Base-by-base conservation (phyloP, 2,329 filamentous ascomycete species). In the Neonectria punicea region DNA sequence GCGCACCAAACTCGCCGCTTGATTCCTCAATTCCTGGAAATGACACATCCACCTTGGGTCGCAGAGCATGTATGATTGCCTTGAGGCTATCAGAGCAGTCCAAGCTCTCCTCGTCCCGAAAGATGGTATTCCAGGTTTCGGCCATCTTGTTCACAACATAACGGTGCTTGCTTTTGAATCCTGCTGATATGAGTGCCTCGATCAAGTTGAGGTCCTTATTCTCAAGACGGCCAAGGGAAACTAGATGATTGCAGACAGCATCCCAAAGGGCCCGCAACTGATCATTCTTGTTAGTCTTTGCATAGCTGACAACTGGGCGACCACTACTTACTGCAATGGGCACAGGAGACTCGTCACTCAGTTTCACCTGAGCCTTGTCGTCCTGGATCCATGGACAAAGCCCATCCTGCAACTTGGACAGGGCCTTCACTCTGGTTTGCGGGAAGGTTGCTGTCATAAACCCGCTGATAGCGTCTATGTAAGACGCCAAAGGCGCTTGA, bases 41-140 rank as follows among this genome's bases (percentile, higher is more conserved):
- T 11, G 80, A 69, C 46, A 86, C 75, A 49, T 86, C 83, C 11
- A 84, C 78, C 57, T 87, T 82, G 1, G 85, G 79, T n/a, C 85
- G 84, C 13, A 94, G 78, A 16, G 85, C 86, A 28, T 86, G 81
- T 36, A 97, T 81, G 2, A 89, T 86, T 2, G 83, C 78, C 70
- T 89, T 88, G 5, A 97, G 82, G 32, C 81, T 82, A 11, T 85
- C 78, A 0, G 93, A 91, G 77, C 93, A 95, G 25, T 87, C 80
- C 1, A 93, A 74, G 5, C 80, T 80, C 4, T 87, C 82, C 43
- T 87, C 84, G 16, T 85, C 80, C 20, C 89, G 89, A 73, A 93
- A 93, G 0, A 90, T 86, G 0, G 79, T 76, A 70, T 94, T 94
- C 93, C 93, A 98, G 66, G 83, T 71, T 25, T 80, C 79, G 41